A percentile compares a stretch with the other conserved stretches of the same genome.
These are phyloP conservation scores for Austroboletus novae-zelandiae DNA, from an alignment of 1,284 basidiomycete species.

Conservation along the genomic window DNA sequence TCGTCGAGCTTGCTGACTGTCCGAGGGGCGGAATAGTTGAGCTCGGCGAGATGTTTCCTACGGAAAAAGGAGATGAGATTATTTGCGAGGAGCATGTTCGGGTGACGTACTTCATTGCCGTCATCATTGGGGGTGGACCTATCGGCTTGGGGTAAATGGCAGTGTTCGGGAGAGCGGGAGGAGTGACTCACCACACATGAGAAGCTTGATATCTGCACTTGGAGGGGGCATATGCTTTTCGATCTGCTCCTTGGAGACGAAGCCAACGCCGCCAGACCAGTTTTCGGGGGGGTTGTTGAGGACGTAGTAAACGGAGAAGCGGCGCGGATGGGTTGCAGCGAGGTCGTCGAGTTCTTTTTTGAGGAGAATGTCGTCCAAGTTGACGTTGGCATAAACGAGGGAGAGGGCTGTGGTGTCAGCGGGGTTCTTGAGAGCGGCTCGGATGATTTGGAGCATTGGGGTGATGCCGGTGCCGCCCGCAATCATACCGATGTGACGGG, in stretches of 20 bases:
- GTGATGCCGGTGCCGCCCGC: constrained; percentile 96
- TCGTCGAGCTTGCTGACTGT: constrained; percentile 93
- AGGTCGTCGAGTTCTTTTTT: constrained; percentile 85
- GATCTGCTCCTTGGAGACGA: constrained; percentile 94
- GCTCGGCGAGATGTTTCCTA: constrained; percentile 85
- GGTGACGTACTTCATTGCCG: constrained; percentile 86
- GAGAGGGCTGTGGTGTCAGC: constrained; percentile 77
- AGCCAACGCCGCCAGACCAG: constrained; percentile 90
- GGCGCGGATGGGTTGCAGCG: constrained; percentile 59
- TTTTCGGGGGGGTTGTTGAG: constrained; percentile 87
- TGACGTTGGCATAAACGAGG: constrained; percentile 97
- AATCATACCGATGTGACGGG: constrained; percentile 89
- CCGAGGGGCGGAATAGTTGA: constrained; percentile 85
- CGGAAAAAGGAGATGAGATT: background rate
- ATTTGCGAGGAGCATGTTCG: background rate
- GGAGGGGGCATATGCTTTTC: constrained; percentile 68
- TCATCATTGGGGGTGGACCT: constrained; percentile 96
- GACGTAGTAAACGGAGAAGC: constrained; percentile 87
- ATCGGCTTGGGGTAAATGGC: background rate
- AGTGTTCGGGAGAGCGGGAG: background rate
- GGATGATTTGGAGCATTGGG: constrained; percentile 97
- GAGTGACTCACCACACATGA: constrained; percentile 73
- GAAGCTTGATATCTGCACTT: constrained; percentile 70
- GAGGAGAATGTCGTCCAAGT: constrained; percentile 84
- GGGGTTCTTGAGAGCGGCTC: constrained; percentile 84